Conservation (phyloP, 345 rosid genomes). For the Mangifera indica region DNA sequence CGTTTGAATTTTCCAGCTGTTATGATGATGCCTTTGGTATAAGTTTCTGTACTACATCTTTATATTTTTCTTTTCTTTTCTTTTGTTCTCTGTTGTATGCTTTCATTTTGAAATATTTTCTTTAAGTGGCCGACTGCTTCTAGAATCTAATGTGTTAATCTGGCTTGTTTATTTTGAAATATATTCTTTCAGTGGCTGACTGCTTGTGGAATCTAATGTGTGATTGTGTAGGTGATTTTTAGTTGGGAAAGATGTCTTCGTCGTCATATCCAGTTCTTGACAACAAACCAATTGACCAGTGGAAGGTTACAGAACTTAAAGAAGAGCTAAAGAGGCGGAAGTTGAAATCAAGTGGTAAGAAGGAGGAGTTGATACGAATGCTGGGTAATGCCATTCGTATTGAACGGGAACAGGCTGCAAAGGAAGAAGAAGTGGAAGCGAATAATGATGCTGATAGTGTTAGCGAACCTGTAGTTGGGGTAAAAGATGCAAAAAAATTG, state of each 20-base stretch:
- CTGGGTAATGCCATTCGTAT: slow-evolving; percentile 66
- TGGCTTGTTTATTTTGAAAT: not conserved
- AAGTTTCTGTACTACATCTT: not conserved
- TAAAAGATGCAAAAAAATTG: slow-evolving; percentile 25
- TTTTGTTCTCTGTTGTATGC: not conserved
- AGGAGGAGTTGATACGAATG: slow-evolving; percentile 82
- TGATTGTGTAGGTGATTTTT: slow-evolving; percentile 23
- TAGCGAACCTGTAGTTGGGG: slow-evolving; percentile 21
- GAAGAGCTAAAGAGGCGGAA: slow-evolving; percentile 89
- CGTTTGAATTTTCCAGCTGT: not conserved
- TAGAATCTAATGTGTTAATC: slow-evolving; percentile 12
- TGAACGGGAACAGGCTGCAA: slow-evolving; percentile 55
- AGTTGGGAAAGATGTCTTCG: slow-evolving; percentile 57
- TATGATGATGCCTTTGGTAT: not conserved
- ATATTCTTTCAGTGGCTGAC: slow-evolving; percentile 8
- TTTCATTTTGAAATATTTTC: not conserved
- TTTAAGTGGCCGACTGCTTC: slow-evolving; percentile 9
- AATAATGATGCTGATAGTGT: slow-evolving; percentile 32
- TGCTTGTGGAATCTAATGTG: slow-evolving; percentile 6
- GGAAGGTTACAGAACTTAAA: slow-evolving; percentile 91
- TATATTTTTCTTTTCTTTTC: not conserved
- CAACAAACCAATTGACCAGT: slow-evolving; percentile 79
- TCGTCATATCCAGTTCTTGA: slow-evolving; percentile 68
- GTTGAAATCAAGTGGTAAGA: slow-evolving; percentile 67
- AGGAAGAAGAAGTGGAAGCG: slow-evolving; percentile 20